phyloP scores from a whole-genome alignment of 2,329 filamentous ascomycete species.

The Cytospora mali region DNA sequence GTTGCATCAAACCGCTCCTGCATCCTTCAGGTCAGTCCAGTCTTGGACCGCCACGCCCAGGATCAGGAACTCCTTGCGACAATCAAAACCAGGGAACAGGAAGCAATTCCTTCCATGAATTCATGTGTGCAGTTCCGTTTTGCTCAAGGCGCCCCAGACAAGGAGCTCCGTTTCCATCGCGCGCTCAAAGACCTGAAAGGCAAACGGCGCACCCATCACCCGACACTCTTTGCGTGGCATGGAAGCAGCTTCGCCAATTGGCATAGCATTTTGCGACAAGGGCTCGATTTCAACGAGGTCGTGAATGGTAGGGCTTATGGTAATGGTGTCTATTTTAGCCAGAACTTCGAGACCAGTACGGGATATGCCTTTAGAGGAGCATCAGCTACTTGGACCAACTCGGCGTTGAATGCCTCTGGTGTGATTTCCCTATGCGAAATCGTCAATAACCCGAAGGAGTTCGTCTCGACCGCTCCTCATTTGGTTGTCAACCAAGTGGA shows the following conservation, averaged over 20 bases:
- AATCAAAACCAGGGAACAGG: conserved; percentile 41
- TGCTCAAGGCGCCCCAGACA: conserved; percentile 85
- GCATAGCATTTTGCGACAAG: conserved; percentile 83
- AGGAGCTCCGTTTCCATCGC: conserved; percentile 73
- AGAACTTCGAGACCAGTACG: conserved; percentile 57
- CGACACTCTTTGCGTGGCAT: conserved; percentile 46
- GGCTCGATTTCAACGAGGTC: conserved; percentile 69
- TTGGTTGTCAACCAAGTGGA: conserved; percentile 75
- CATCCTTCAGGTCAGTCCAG: conserved; percentile 67
- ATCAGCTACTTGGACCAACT: conserved; percentile 64
- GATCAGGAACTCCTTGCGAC: conserved; percentile 42
- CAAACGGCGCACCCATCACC: not conserved
- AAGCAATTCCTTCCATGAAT: conserved; percentile 63
- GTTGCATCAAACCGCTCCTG: conserved; percentile 87
- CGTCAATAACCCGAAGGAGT: conserved; percentile 71
- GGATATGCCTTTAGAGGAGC: conserved; percentile 20
- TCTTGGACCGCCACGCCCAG: conserved; percentile 3
- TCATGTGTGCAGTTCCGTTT: conserved; percentile 77
- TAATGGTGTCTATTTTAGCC: conserved; percentile 80
- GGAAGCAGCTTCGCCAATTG: conserved; percentile 47
- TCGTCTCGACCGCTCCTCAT: conserved; percentile 57
- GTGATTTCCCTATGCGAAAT: conserved; percentile 83
- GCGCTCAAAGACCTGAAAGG: conserved; percentile 52
- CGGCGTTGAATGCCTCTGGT: conserved; percentile 58
- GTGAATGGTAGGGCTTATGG: conserved; percentile 72